Evolutionary conservation across 768 basidiomycete species (phyloP).

Genomic region (Boletus fagicola): DNA sequence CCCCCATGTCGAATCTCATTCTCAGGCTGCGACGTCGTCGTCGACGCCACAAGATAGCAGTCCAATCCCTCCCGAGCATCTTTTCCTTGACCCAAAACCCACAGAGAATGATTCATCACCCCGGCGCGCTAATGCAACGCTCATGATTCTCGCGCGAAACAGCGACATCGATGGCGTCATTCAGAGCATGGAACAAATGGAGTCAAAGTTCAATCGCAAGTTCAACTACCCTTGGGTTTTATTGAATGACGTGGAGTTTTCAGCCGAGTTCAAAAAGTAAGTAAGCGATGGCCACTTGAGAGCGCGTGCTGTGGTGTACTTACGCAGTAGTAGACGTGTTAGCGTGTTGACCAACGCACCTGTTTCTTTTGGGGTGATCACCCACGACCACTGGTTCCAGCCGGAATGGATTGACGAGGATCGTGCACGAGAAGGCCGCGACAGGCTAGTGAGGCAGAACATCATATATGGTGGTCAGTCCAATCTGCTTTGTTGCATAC

Average conservation of each 20-base stretch:
- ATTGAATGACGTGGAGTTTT: slow-evolving; percentile 60
- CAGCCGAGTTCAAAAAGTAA: slow-evolving; percentile 50
- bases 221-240: slow-evolving; percentile 63
- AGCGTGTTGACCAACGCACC: slow-evolving; percentile 40
- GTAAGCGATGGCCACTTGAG: background rate
- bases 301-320: background rate
- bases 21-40: background rate
- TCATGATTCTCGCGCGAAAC: slow-evolving; percentile 55
- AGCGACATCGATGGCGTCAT: slow-evolving; percentile 45
- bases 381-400: slow-evolving; percentile 64
- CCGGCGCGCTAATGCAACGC: slow-evolving; percentile 54
- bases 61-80: slow-evolving; percentile 3
- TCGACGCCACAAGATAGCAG: background rate
- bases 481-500: background rate
- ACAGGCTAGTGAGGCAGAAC: slow-evolving; percentile 47
- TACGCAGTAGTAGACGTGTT: slow-evolving; percentile 32
- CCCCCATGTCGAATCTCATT: background rate
- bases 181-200: slow-evolving; percentile 51
- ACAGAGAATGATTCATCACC: background rate
- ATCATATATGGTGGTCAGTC: slow-evolving; percentile 51
- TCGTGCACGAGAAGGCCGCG: slow-evolving; percentile 49
- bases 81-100: slow-evolving; percentile 1
- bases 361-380: slow-evolving; percentile 56
- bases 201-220: slow-evolving; percentile 56
- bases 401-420: slow-evolving; percentile 73